phyloP scores from a whole-genome alignment of 352 stramenopile species.

The Phytophthora kernoviae region DNA sequence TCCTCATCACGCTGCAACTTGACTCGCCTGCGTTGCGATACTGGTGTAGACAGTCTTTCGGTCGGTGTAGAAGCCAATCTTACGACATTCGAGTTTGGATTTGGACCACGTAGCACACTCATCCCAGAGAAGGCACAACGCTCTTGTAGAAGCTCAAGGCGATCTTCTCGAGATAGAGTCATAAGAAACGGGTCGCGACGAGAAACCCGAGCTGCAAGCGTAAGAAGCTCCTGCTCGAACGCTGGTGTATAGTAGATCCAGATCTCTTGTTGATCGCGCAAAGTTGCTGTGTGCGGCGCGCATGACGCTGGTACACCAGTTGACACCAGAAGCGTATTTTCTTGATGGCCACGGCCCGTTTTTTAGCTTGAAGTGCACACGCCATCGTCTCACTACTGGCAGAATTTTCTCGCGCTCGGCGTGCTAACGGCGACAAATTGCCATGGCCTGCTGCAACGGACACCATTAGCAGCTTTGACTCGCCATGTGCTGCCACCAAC shows the following conservation, averaged over 20 bases:
- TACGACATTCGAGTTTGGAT: slow-evolving; percentile 32
- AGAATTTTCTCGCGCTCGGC: slow-evolving; percentile 54
- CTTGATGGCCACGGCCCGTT: slow-evolving; percentile 68
- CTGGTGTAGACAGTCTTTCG: neutral
- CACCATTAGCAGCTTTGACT: slow-evolving; percentile 52
- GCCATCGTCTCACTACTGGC: slow-evolving; percentile 59
- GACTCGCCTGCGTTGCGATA: slow-evolving; percentile 6
- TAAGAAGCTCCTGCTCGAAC: slow-evolving; percentile 61
- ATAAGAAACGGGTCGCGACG: slow-evolving; percentile 74
- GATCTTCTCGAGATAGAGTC: slow-evolving; percentile 44
- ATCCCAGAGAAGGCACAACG: slow-evolving; percentile 58
- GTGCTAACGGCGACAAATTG: slow-evolving; percentile 33
- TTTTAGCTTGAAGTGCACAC: slow-evolving; percentile 49
- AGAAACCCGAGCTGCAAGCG: slow-evolving; percentile 51
- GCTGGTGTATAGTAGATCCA: slow-evolving; percentile 76
- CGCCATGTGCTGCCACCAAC: slow-evolving; percentile 46
- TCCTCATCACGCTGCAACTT: slow-evolving; percentile 20
- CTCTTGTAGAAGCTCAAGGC: slow-evolving; percentile 47
- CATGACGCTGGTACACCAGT: slow-evolving; percentile 73
- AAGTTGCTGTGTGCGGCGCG: slow-evolving; percentile 56
- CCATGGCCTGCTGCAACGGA: slow-evolving; percentile 34
- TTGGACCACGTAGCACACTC: slow-evolving; percentile 60
- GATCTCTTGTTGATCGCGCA: slow-evolving; percentile 63
- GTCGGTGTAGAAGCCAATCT: slow-evolving; percentile 17
- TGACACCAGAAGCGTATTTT: slow-evolving; percentile 85